Base-by-base conservation (phyloP, 176 grass and related monocot genomes). In the Hsuehochloa calcarea region DNA sequence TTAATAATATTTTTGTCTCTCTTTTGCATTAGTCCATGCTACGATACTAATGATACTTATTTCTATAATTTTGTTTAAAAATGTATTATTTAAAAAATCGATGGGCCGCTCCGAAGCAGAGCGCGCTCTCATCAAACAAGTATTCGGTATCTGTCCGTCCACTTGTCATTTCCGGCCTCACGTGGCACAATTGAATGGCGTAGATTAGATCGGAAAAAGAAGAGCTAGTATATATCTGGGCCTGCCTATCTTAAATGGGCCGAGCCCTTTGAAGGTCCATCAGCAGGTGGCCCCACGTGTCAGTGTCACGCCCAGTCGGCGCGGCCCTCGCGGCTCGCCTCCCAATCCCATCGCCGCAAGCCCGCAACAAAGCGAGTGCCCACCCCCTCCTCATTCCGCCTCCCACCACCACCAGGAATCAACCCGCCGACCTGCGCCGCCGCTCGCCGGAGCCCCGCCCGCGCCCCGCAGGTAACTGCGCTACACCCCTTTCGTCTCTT, bases 401-500 rank as follows among this genome's bases (percentile, higher is more conserved):
- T 5, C 25, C 60, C 23, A 5, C 14, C 51, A 5, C 14, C 51
- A 38, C 17, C 54, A 14, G 5, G 61, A 31, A 63, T 29, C 26
- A 14, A 15, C 2, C 61, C 70, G n/a, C 60, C 35, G 2, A 34
- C 31, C 27, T 12, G 72, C 77, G 88, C 71, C 78, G 83, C 78
- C 88, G 88, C 70, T 86, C 88, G 88, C 77, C 83, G 77, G 82
- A 89, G 82, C 76, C 63, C 4, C 26, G n/a, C 20, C 13, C 54
- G 68, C 67, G 17, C 35, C 67, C 68, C 35, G 37, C n/a, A 37
- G 85, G 85, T 87, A 80, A 73, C 20, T 11, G 22, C 34, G 72
- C 43, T 46, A 26, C 56, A 3, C 15, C 4, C 59, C 41, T 40
- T 69, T 27, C 25, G 0, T 45, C 7, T 7, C 0, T 41, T 22